phyloP scores from a whole-genome alignment of 805 yeast species.

The Candida rishiriensis region DNA sequence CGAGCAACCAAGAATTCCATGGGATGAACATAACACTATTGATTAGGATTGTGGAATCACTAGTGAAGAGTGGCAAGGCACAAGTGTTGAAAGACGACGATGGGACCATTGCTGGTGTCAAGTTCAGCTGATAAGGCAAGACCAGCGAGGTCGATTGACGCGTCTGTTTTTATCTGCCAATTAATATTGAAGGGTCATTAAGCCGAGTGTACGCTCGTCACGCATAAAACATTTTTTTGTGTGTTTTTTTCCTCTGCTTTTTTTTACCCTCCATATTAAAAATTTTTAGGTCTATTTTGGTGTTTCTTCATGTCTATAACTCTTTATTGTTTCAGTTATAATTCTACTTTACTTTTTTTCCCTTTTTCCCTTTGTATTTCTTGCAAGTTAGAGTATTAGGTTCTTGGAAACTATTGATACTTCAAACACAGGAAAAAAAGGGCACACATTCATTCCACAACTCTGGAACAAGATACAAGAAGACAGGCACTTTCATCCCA shows the following conservation, averaged over 20 bases:
- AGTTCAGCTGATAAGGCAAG: constrained; percentile 26
- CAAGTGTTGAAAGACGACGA: constrained; percentile 62
- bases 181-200: neutral
- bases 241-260: constrained; percentile 6
- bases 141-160: constrained; percentile 3
- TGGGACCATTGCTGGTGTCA: constrained; percentile 63
- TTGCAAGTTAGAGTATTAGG: neutral
- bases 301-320: neutral
- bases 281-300: neutral
- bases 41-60: constrained; percentile 46
- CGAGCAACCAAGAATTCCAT: constrained; percentile 51
- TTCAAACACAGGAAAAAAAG: neutral
- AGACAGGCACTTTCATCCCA: neutral
- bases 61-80: constrained; percentile 69
- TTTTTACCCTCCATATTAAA: neutral
- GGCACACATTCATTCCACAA: too few relatives aligned
- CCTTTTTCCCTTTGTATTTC: too few relatives aligned
- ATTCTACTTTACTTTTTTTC: too few relatives aligned
- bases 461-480: neutral
- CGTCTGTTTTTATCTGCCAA: neutral
- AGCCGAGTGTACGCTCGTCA: neutral
- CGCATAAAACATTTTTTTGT: constrained; percentile 1
- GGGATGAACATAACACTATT: constrained; percentile 58
- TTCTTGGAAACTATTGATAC: neutral
- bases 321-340: too few relatives aligned